Evolutionary conservation across 2,329 filamentous ascomycete genomes (phyloP), one percentile per base, ranked within the genome.

Genomic region (Fusarium sp.): DNA sequence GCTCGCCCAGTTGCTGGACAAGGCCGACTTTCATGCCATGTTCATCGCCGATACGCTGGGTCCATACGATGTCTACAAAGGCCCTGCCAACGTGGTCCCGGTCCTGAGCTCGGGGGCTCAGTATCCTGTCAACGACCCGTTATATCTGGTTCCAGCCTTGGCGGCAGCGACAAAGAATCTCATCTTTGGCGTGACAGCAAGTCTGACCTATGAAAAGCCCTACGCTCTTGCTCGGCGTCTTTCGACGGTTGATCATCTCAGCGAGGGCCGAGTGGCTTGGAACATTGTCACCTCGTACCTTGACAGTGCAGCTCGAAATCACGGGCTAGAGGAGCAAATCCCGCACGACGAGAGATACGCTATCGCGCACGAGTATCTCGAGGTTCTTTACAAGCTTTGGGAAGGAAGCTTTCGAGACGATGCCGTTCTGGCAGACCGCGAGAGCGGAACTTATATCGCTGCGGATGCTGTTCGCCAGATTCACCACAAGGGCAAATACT

Each of bases 281-380:
- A 88, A 88, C 59, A 85, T 87, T 38, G 86, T 88, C 0, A 88
- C 86, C 0, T 83, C 80, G 11, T 87, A 87, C 66, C 77, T 86
- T 2, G 84, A 87, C 40, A 84, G 82, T 12, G 84, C 86, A 5
- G 85, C 86, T 20, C 40, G 53, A 6, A 56, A 56, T 2, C 53
- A 56, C 2, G 53, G 53, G 4, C 20, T 56, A 3, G 31, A 56
- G 7, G 53, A 56, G 16, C 53, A 56, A 12, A 56, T 56, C 20
- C 31, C 53, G 5, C 53, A 56, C 11, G 53, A 56, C 6, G 53
- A 56, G 6, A 35, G 53, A 36, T 56, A 56, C 16, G 53, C 53
- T 3, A 56, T 56, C 6, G 53, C 53, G 3, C 53, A 56, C 5
- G 53, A 56, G 16, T 56, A 56, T 24, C 53, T 56, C 1, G 53